A percentile compares a stretch with the other conserved stretches of the same genome.
Evolutionary conservation across 1,139 yeast genomes (phyloP).

Genomic region (Yamadazyma oceani): DNA sequence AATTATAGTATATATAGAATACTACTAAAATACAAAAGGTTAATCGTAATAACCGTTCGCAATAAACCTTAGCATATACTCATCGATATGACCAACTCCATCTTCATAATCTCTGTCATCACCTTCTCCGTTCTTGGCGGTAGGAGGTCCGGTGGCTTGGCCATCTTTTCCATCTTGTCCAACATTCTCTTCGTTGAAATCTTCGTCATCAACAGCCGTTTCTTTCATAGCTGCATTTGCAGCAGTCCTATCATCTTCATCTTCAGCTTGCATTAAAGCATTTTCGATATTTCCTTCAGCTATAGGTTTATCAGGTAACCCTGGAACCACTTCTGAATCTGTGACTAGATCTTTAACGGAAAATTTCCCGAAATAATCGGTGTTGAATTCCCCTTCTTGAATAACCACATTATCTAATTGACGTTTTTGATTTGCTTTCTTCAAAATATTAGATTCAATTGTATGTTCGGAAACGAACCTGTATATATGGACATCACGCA

Average conservation of each 20-base stretch:
- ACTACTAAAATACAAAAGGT: conserved; percentile 1
- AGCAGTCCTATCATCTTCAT: conserved; percentile 92
- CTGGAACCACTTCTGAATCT: conserved; percentile 47
- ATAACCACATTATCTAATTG: conserved; percentile 94
- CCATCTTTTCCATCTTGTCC: background rate
- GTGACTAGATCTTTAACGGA: conserved; percentile 88
- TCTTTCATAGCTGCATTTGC: conserved; percentile 89
- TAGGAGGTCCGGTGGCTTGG: conserved; percentile 21
- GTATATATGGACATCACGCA: conserved; percentile 95
- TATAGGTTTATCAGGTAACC: conserved; percentile 38
- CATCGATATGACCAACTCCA: conserved; percentile 85
- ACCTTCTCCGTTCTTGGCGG: conserved; percentile 19
- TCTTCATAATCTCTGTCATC: conserved; percentile 69
- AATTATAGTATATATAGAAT: too few species aligned
- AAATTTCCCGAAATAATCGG: conserved; percentile 88
- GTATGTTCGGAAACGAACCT: conserved; percentile 95
- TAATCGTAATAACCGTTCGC: conserved; percentile 76
- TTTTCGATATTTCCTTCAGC: conserved; percentile 55
- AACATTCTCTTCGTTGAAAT: conserved; percentile 51
- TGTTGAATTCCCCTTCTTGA: conserved; percentile 97
- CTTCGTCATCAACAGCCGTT: conserved; percentile 81
- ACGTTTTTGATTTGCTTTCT: conserved; percentile 93
- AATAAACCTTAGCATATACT: conserved; percentile 90
- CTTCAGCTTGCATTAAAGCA: conserved; percentile 90
- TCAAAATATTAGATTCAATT: conserved; percentile 90